Percentiles rank a stretch among this genome's conserved stretches.
phyloP scores from a whole-genome alignment of 331 rosid species.

The Erythrophleum ivorense region DNA sequence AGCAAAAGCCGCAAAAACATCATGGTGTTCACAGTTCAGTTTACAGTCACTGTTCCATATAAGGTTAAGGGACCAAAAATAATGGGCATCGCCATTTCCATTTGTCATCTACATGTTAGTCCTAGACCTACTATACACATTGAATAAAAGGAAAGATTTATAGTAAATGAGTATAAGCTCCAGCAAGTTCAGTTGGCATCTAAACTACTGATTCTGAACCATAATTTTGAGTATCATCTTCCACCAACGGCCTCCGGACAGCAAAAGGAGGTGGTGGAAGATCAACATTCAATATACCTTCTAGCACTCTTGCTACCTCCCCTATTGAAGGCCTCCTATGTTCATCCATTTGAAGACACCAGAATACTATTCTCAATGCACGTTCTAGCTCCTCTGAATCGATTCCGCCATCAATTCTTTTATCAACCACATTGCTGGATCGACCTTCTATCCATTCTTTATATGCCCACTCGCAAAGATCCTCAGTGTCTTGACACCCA shows the following conservation, averaged over 20 bases:
- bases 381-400: slow-evolving; percentile 64
- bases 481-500: slow-evolving; percentile 50
- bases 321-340: slow-evolving; percentile 69
- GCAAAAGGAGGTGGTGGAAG: slow-evolving; percentile 75
- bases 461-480: slow-evolving; percentile 63
- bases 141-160: slow-evolving; percentile 12
- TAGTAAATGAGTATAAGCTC: background rate
- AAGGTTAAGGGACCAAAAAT: slow-evolving; percentile 16
- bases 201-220: slow-evolving; percentile 37
- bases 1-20: slow-evolving; percentile 32
- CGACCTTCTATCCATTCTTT: slow-evolving; percentile 66
- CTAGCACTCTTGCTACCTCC: slow-evolving; percentile 81
- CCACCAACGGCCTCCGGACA: slow-evolving; percentile 26
- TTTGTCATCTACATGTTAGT: slow-evolving; percentile 57
- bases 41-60: slow-evolving; percentile 33
- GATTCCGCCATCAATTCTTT: slow-evolving; percentile 51
- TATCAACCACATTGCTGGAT: slow-evolving; percentile 58
- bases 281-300: slow-evolving; percentile 74
- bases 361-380: slow-evolving; percentile 69
- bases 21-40: slow-evolving; percentile 29
- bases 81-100: slow-evolving; percentile 35
- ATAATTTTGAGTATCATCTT: slow-evolving; percentile 40
- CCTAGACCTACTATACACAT: slow-evolving; percentile 54
- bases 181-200: slow-evolving; percentile 41
- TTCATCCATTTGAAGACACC: slow-evolving; percentile 80